These are phyloP conservation scores for Podila epigama DNA, from an alignment of 192 early-diverging fungal genomes.

Conservation along the genomic window DNA sequence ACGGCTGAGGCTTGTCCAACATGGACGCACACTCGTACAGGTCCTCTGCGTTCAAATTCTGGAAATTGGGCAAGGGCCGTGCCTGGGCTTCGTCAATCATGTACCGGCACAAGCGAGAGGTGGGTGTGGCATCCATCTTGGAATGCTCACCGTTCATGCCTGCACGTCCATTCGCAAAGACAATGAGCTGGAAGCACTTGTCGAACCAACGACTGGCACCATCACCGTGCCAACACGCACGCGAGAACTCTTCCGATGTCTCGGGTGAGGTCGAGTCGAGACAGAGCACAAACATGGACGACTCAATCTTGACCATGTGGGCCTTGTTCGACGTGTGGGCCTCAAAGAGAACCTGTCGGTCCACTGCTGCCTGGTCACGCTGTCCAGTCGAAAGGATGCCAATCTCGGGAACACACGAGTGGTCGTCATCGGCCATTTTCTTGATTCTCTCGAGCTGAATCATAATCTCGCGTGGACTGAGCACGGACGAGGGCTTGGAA, in stretches of 20 bases:
- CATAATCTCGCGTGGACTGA: conserved; percentile 47
- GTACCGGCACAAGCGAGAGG: conserved; percentile 74
- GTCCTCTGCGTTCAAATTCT: conserved; percentile 40
- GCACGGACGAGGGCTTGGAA: conserved; percentile 48
- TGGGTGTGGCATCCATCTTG: conserved; percentile 84
- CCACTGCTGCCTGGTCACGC: conserved; percentile 62
- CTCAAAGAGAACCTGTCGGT: conserved; percentile 64
- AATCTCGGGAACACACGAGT: conserved; percentile 57
- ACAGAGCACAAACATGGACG: conserved; percentile 78
- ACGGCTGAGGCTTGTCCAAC: conserved; percentile 51
- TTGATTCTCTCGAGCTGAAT: conserved; percentile 76
- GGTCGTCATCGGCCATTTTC: conserved; percentile 60
- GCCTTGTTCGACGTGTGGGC: conserved; percentile 66
- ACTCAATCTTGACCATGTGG: conserved; percentile 74
- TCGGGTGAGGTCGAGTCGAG: conserved; percentile 76
- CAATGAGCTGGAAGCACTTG: conserved; percentile 72
- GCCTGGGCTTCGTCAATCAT: conserved; percentile 61
- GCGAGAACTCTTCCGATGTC: conserved; percentile 74
- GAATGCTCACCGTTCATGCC: conserved; percentile 67
- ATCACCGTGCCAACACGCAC: conserved; percentile 82
- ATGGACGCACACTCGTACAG: conserved; percentile 29
- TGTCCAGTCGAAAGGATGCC: conserved; percentile 63
- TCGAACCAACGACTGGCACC: conserved; percentile 93
- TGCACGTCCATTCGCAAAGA: conserved; percentile 78
- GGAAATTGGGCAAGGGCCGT: conserved; percentile 24